These are phyloP conservation scores for Lipomyces lipofer DNA, from an alignment of 805 yeast species.

Conservation along the genomic window DNA sequence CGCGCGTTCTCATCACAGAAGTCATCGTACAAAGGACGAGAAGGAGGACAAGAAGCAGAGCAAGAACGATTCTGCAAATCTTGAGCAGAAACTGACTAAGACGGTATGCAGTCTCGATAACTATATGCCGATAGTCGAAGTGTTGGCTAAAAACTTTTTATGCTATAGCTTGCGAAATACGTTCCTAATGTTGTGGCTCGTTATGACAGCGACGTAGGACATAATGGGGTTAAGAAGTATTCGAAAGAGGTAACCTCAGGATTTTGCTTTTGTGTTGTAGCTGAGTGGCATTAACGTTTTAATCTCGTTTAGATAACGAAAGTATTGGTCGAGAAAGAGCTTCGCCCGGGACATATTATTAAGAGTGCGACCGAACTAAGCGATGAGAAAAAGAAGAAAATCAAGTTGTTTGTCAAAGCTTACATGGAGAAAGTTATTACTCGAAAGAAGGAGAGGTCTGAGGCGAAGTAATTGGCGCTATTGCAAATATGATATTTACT, in stretches of 20 bases:
- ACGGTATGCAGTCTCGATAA: conserved; percentile 12
- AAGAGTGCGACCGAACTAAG: conserved; percentile 56
- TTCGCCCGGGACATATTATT: conserved; percentile 41
- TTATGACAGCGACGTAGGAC: conserved; percentile 60
- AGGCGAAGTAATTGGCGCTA: neutral
- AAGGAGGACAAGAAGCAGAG: conserved; percentile 4
- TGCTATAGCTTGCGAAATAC: conserved; percentile 59
- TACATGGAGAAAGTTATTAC: conserved; percentile 65
- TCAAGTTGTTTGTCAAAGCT: conserved; percentile 59
- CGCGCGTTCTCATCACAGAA: conserved; percentile 11
- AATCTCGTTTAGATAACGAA: conserved; percentile 50
- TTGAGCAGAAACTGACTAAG: conserved; percentile 20
- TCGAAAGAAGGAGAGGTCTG: conserved; percentile 5
- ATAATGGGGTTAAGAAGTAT: conserved; percentile 70
- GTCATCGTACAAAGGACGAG: conserved; percentile 5
- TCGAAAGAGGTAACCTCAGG: conserved; percentile 55
- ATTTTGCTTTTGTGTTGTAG: neutral
- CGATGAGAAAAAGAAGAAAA: conserved; percentile 65
- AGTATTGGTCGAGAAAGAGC: conserved; percentile 66
- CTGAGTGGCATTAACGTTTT: neutral
- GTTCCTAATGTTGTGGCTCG: conserved; percentile 78
- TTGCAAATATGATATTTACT: neutral
- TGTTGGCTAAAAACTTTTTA: neutral
- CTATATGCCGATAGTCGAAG: too few relatives aligned
- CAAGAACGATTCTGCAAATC: neutral